These are phyloP conservation scores for Cylindrodendrum hubeiense DNA, from an alignment of 2,329 filamentous ascomycete genomes.

Conservation along the genomic window DNA sequence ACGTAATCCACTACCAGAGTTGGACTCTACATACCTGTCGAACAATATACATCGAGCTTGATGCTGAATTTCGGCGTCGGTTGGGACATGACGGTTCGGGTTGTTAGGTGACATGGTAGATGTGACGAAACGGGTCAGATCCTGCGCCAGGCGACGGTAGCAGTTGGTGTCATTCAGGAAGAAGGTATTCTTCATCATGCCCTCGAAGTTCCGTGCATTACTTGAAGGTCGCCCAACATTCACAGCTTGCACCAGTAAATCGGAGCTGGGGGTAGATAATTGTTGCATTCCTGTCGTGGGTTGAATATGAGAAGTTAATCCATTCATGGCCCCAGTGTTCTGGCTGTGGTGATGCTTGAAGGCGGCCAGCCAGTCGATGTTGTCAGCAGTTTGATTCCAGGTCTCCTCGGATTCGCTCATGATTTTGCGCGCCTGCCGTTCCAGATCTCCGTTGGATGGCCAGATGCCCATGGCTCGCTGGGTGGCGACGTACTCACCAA, in stretches of 20 bases:
- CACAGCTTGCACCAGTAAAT: no score
- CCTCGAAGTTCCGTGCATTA: not conserved
- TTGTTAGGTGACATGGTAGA: constrained; percentile 44
- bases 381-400: constrained; percentile 35
- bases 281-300: no score
- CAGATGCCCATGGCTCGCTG: constrained; percentile 35
- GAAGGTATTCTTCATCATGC: constrained; percentile 30
- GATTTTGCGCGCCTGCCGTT: constrained; percentile 34
- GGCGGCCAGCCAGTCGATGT: constrained; percentile 38
- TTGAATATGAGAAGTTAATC: not conserved
- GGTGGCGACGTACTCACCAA: constrained; percentile 29
- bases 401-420: constrained; percentile 34
- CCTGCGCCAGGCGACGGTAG: constrained; percentile 37
- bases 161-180: constrained; percentile 44
- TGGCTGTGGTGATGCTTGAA: constrained; percentile 40
- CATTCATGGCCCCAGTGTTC: not conserved
- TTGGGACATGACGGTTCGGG: constrained; percentile 36
- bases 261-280: no score
- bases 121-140: constrained; percentile 39
- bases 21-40: constrained; percentile 35
- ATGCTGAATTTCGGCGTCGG: constrained; percentile 43
- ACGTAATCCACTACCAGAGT: no score
- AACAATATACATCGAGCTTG: constrained; percentile 45
- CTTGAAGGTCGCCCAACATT: not conserved
- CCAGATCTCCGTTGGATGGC: constrained; percentile 33